phyloP scores from a whole-genome alignment of 805 yeast genomes.

The Candida loeiensis region DNA sequence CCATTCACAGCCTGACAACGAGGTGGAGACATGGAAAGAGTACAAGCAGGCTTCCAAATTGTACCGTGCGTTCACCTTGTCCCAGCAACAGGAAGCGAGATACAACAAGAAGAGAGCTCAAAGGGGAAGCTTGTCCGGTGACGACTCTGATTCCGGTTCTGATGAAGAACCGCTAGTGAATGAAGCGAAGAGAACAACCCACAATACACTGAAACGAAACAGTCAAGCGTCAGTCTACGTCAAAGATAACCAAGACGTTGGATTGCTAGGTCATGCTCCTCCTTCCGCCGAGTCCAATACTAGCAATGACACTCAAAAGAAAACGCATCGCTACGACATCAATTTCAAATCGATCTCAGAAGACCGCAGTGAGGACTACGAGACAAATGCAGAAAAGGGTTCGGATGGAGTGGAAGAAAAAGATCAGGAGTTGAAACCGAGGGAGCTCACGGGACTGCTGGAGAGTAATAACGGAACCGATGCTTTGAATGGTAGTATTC shows the following conservation, averaged over 20 bases:
- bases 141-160: slow-evolving; percentile 12
- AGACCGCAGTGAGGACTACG: too few relatives aligned
- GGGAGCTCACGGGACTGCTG: neutral
- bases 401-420: too few relatives aligned
- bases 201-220: slow-evolving; percentile 11
- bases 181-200: slow-evolving; percentile 2
- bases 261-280: slow-evolving; percentile 36
- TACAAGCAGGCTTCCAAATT: slow-evolving; percentile 69
- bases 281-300: slow-evolving; percentile 11
- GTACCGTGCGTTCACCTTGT: slow-evolving; percentile 50
- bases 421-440: neutral
- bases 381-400: neutral
- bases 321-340: neutral
- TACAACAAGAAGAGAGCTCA: slow-evolving; percentile 19
- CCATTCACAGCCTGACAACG: slow-evolving; percentile 92
- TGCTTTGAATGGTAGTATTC: neutral
- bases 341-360: slow-evolving; percentile 1
- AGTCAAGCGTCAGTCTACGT: slow-evolving; percentile 27
- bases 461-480: neutral
- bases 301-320: neutral
- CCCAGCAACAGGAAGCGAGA: slow-evolving; percentile 36
- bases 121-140: slow-evolving; percentile 13
- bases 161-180: slow-evolving; percentile 5
- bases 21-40: slow-evolving; percentile 86
- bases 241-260: slow-evolving; percentile 29